Percentiles rank a stretch among this genome's conserved stretches.
phyloP scores from a whole-genome alignment of 2,329 filamentous ascomycete genomes.

The Exophiala mesophila region DNA sequence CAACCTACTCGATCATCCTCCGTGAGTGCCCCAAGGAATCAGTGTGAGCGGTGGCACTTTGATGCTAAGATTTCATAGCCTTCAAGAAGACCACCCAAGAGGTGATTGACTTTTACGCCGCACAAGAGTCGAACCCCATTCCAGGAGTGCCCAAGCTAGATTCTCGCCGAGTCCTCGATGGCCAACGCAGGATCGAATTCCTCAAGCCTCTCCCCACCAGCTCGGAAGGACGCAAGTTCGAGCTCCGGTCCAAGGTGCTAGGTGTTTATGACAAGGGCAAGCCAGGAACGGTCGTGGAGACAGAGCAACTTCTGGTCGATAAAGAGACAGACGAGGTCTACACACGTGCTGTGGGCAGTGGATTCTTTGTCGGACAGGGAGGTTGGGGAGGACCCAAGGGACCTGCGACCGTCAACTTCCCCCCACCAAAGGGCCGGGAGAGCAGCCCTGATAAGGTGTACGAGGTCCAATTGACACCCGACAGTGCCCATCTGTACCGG shows the following conservation, averaged over 20 bases:
- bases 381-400: slow-evolving; percentile 88
- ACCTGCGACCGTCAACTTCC: slow-evolving; percentile 71
- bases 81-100: slow-evolving; percentile 76
- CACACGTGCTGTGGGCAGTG: slow-evolving; percentile 61
- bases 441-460: slow-evolving; percentile 63
- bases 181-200: slow-evolving; percentile 74
- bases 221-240: slow-evolving; percentile 67
- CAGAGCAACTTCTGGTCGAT: slow-evolving; percentile 72
- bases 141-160: slow-evolving; percentile 74
- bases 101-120: slow-evolving; percentile 77
- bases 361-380: slow-evolving; percentile 77
- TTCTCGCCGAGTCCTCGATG: slow-evolving; percentile 69
- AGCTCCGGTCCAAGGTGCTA: slow-evolving; percentile 70
- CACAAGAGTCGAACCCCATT: slow-evolving; percentile 62
- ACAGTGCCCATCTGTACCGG: slow-evolving; percentile 72
- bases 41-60: too few relatives aligned
- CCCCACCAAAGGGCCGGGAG: slow-evolving; percentile 63
- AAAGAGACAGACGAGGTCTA: slow-evolving; percentile 65
- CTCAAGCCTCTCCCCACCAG: slow-evolving; percentile 68
- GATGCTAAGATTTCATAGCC: too few relatives aligned
- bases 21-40: too few relatives aligned
- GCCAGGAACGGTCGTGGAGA: slow-evolving; percentile 74
- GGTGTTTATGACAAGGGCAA: slow-evolving; percentile 90
- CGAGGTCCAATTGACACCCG: slow-evolving; percentile 63
- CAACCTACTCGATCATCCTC: slow-evolving; percentile 79